A percentile compares a stretch with the other conserved stretches of the same genome.
Evolutionary conservation across 2,329 filamentous ascomycete species (phyloP).

Genomic region (Neoscytalidium dimidiatum): DNA sequence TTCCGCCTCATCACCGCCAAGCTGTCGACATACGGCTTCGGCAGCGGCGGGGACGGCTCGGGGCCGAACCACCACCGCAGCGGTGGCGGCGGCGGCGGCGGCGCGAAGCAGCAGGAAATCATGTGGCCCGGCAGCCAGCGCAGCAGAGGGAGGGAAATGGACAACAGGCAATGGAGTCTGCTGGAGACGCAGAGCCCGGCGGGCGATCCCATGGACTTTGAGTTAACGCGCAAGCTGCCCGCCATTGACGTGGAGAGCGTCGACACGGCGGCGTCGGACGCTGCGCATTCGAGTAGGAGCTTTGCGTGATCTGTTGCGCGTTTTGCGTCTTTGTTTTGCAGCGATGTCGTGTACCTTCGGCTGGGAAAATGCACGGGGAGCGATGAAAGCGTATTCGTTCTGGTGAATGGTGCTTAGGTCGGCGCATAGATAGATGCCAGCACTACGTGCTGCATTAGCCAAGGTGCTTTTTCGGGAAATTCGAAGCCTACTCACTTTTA

Average conservation of each 20-base stretch:
- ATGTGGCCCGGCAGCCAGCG: not conserved
- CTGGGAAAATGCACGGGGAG: too few species aligned
- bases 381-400: too few species aligned
- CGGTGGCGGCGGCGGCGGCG: not conserved
- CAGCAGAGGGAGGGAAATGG: not conserved
- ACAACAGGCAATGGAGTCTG: not conserved
- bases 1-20: slow-evolving; percentile 25
- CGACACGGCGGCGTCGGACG: not conserved
- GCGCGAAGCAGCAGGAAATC: not conserved
- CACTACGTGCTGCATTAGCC: too few species aligned
- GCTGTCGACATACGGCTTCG: not conserved
- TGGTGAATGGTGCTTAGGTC: too few species aligned
- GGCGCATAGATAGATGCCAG: too few species aligned
- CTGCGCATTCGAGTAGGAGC: not conserved
- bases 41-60: not conserved
- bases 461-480: too few species aligned
- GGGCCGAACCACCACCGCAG: not conserved
- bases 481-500: too few species aligned
- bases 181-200: not conserved
- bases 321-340: too few species aligned
- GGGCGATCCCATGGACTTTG: not conserved
- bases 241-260: not conserved
- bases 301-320: not conserved
- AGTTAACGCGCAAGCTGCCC: not conserved
- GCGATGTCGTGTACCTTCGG: too few species aligned